phyloP scores from a whole-genome alignment of 2,329 filamentous ascomycete species.

The Esteya vermicola region DNA sequence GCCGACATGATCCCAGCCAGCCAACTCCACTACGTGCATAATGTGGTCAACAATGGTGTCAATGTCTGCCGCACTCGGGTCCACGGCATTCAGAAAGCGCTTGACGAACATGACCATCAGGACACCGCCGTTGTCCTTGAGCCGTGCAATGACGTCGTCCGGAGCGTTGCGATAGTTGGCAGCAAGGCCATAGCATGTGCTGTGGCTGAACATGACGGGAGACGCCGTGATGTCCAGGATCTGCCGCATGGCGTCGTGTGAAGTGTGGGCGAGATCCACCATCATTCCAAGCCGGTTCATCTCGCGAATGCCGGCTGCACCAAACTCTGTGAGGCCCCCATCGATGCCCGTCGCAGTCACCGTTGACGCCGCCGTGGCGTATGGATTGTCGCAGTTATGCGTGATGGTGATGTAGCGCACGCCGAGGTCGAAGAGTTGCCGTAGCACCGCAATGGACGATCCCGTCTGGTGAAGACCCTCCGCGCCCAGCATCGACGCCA shows the following conservation, averaged over 20 bases:
- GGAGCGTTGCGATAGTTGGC: conserved; percentile 18
- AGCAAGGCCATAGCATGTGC: conserved; percentile 6
- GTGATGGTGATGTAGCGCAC: conserved; percentile 21
- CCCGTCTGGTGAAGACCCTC: conserved; percentile 23
- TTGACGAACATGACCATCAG: conserved; percentile 2
- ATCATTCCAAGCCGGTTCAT: conserved; percentile 18
- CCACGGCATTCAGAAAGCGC: not conserved
- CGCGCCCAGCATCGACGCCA: conserved; percentile 22
- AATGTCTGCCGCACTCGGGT: not conserved
- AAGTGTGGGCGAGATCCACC: conserved; percentile 11
- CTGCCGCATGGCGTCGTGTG: conserved; percentile 9
- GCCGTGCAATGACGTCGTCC: conserved; percentile 9
- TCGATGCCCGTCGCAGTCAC: conserved; percentile 12
- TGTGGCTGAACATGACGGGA: conserved; percentile 11
- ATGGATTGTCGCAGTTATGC: conserved; percentile 20
- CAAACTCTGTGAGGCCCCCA: conserved; percentile 10
- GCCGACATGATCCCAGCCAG: conserved; percentile 79
- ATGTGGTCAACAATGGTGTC: conserved; percentile 58
- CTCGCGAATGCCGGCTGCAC: conserved; percentile 13
- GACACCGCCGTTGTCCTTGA: conserved; percentile 2
- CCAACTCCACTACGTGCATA: conserved; percentile 61
- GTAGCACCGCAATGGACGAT: conserved; percentile 18
- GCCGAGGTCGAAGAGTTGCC: conserved; percentile 21
- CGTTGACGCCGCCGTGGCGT: conserved; percentile 17
- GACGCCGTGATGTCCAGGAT: conserved; percentile 7